Base-by-base conservation (phyloP, 2,329 filamentous ascomycete species). In the Penicillium janthinellum region DNA sequence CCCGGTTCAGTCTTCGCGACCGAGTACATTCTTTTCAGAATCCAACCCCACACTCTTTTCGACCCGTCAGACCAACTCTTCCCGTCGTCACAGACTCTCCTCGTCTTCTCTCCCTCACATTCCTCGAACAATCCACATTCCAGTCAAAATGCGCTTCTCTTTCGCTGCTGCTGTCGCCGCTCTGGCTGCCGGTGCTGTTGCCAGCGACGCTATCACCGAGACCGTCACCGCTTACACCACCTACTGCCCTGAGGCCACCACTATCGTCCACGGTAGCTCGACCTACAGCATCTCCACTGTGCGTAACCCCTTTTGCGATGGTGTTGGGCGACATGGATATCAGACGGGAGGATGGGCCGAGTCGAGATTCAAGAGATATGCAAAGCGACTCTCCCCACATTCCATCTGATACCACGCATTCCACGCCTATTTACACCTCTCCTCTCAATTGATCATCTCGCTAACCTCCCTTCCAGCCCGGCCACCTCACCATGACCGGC, bases 401-500 rank as follows among this genome's bases (percentile, higher is more conserved):
- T 51, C 47, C 48, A 31, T 52, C 35, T 38, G 17, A 52, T 35
- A 49, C 17, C 28, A 4, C 45, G 4, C 20, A 17, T 14, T 3
- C 31, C n/a, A 10, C 37, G 14, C 34, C 34, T 3, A 17, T 42
- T 12, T 20, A 8, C 12, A 22, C 1, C n/a, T 14, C 11, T 14
- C 17, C 49, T 42, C 25, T 14, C 5, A n/a, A 0, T 15, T 35
- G 28, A 53, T 31, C 4, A 56, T 34, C 22, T 31, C 22, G 17
- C 58, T 65, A 45, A 59, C 51, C 34, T n/a, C 38, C 38, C 45
- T 41, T 35, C 5, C 69, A 86, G 84, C 78, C 88, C 74, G 88
- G 86, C 75, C 88, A 86, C 75, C 77, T 90, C 77, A 90, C 88
- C 80, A 85, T 90, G 82, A 86, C 86, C 70, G 89, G 88, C 84